Evolutionary conservation across 78 protist genomes (phyloP), one percentile per base, ranked within the genome.

Genomic region (Guillardia theta): DNA sequence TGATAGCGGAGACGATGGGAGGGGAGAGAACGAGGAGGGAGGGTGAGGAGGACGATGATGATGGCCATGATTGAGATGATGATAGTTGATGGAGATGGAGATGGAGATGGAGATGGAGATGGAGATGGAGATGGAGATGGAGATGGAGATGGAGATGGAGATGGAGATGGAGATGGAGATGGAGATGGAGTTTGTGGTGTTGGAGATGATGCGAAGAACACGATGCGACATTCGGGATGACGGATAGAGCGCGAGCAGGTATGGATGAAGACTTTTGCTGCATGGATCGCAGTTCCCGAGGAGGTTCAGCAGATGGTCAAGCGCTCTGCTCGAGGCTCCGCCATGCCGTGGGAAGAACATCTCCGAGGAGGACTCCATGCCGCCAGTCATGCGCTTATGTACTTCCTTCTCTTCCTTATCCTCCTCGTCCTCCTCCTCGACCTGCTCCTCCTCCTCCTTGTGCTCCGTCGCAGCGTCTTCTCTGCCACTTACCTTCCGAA

Each of bases 321-420:
- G 90, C 70, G 6, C 70, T 30, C 27, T 30, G 39, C 27, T 27
- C 27, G 39, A 8, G 2, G 39, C 70, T 58, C 21, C 70, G 70
- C 70, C 70, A 58, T 6, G 70, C 6, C 1, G 39, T 58, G 90
- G 90, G 90, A 78, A 50, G 90, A 78, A 30, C 90, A 36, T 27
- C 90, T 78, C 53, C 90, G 90, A 5, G 90, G 90, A 15, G 90
- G 90, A 46, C 50, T 78, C 10, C 90, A 78, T 30, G 90, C 90
- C 8, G 90, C 90, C 44, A 44, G 33, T 4, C 90, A 78, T 43
- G 90, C 90, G 48, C 90, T 58, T 30, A 27, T 24, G 39, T 27
- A 58, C 70, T 24, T 58, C 27, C 70, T 58, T 30, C 70, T 30
- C 6, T 30, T 58, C 70, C 27, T 58, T 15, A 19, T 15, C 58